These are phyloP conservation scores for Phytomonas serpens DNA, from an alignment of 208 protist genomes.

Conservation along the genomic window DNA sequence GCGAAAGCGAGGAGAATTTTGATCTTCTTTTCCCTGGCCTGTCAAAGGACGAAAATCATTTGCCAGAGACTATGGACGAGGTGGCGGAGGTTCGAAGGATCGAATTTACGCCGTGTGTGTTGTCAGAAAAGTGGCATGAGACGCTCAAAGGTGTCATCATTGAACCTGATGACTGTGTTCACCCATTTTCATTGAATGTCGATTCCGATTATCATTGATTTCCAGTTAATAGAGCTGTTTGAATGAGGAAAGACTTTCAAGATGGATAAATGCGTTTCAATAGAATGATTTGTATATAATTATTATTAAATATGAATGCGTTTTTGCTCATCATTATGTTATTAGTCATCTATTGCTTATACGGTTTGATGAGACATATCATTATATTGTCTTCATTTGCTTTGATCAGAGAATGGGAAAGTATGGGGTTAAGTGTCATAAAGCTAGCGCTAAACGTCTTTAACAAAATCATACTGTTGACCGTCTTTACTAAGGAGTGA, in stretches of 20 bases:
- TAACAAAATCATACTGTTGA: not conserved
- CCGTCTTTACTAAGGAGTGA: too few relatives aligned
- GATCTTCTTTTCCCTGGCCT: not conserved
- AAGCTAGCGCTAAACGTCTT: not conserved
- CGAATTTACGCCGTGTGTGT: not conserved
- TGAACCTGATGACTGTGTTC: constrained; percentile 32
- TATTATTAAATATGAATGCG: not conserved
- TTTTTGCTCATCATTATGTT: not conserved
- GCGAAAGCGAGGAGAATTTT: not conserved
- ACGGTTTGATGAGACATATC: not conserved
- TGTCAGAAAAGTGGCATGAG: not conserved
- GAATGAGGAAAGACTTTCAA: not conserved
- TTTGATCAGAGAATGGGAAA: not conserved
- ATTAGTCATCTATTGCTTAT: not conserved
- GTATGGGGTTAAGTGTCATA: not conserved
- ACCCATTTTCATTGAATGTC: constrained; percentile 40
- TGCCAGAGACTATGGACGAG: not conserved
- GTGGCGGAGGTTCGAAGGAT: not conserved
- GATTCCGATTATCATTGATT: constrained; percentile 56
- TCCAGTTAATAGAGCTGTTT: constrained; percentile 24
- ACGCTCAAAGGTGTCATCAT: constrained; percentile 17
- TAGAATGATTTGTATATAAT: not conserved
- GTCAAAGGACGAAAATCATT: not conserved
- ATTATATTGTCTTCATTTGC: not conserved
- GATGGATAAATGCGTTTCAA: not conserved